Conservation (phyloP, 1,284 basidiomycete genomes). For the Microbotryum silenes-acaulis region DNA sequence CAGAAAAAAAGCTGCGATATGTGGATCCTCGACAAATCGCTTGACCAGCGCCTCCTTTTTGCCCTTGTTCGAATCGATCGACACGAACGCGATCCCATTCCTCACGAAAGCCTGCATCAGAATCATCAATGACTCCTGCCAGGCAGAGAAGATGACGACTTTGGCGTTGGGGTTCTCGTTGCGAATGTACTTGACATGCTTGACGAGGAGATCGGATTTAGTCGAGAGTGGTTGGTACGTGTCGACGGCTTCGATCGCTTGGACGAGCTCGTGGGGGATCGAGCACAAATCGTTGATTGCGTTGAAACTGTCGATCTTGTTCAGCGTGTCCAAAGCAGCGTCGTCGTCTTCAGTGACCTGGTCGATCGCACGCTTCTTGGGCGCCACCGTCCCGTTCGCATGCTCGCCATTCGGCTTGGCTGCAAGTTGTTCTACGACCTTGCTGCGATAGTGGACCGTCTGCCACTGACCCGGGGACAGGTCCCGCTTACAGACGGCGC, state of each 20-base stretch:
- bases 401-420: not conserved
- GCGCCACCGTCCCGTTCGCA: not conserved
- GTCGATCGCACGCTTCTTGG: not conserved
- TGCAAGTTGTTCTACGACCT: not conserved
- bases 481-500: slow-evolving; percentile 21
- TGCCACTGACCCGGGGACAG: slow-evolving; percentile 7
- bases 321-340: slow-evolving; percentile 5
- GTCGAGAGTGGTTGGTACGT: slow-evolving; percentile 19
- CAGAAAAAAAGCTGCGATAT: slow-evolving; percentile 32
- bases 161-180: slow-evolving; percentile 28
- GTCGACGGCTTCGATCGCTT: slow-evolving; percentile 10
- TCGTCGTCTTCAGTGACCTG: not conserved
- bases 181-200: slow-evolving; percentile 26
- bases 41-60: slow-evolving; percentile 32
- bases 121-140: slow-evolving; percentile 27
- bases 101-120: slow-evolving; percentile 24
- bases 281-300: slow-evolving; percentile 10
- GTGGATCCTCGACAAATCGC: slow-evolving; percentile 29
- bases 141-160: slow-evolving; percentile 33
- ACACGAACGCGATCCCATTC: slow-evolving; percentile 29
- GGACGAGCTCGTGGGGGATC: not conserved
- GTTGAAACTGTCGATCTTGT: slow-evolving; percentile 9
- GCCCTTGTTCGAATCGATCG: slow-evolving; percentile 28
- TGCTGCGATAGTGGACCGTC: slow-evolving; percentile 13
- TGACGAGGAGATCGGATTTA: slow-evolving; percentile 32